Percentiles rank a stretch among this genome's conserved stretches.
Evolutionary conservation across 2,329 filamentous ascomycete species (phyloP).

Genomic region (Erysiphe pulchra): DNA sequence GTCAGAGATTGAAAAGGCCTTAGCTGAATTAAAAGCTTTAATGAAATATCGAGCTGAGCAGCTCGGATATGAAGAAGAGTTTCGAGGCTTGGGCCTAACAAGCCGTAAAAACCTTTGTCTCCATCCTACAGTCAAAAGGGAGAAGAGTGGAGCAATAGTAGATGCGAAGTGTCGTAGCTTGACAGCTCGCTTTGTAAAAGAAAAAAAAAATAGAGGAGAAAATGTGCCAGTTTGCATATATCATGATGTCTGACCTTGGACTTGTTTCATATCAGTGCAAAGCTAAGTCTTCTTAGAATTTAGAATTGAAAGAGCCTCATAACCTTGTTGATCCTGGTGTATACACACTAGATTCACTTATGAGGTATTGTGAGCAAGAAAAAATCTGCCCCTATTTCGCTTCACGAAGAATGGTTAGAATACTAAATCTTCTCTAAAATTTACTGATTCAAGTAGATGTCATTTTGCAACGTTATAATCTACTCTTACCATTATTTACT

Average conservation of each 20-base stretch:
- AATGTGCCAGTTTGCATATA: constrained; percentile 87
- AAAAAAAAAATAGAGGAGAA: constrained; percentile 89
- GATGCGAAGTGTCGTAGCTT: constrained; percentile 89
- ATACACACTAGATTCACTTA: constrained; percentile 76
- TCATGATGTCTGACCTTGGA: constrained; percentile 41
- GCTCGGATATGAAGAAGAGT: constrained; percentile 78
- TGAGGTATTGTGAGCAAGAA: constrained; percentile 76
- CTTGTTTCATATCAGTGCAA: neutral
- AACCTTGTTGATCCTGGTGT: constrained; percentile 87
- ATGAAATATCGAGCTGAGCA: constrained; percentile 89
- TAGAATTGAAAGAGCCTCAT: constrained; percentile 82
- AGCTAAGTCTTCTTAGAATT: constrained; percentile 30
- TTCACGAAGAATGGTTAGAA: constrained; percentile 60
- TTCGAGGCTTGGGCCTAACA: constrained; percentile 71
- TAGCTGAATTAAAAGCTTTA: constrained; percentile 69
- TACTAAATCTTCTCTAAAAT: neutral
- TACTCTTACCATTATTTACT: constrained; percentile 98
- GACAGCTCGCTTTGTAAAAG: constrained; percentile 89
- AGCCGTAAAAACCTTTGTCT: constrained; percentile 94
- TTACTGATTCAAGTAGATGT: constrained; percentile 36
- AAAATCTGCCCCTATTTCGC: constrained; percentile 98
- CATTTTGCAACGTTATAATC: constrained; percentile 97
- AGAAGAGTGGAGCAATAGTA: constrained; percentile 84
- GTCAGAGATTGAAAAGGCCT: constrained; percentile 96
- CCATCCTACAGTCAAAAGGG: constrained; percentile 82